A percentile compares a stretch with the other conserved stretches of the same genome.
Conservation (phyloP, 148 eudicot genomes). For the Vaccinium vitisidaea region DNA sequence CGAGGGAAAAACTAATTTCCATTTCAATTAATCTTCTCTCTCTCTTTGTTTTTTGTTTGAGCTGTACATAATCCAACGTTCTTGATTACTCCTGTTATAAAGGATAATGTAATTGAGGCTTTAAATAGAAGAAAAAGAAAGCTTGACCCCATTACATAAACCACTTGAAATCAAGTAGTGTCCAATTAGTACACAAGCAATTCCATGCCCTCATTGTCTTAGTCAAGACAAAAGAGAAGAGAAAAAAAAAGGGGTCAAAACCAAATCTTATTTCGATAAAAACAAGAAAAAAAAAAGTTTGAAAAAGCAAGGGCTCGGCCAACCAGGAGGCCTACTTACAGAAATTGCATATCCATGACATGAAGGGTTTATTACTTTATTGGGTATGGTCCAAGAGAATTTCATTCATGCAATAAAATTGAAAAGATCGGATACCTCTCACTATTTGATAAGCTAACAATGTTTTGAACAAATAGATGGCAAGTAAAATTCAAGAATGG, state of each 20-base stretch:
- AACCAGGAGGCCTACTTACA: too few relatives aligned
- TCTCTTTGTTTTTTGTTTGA: too few relatives aligned
- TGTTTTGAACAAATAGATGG: not conserved
- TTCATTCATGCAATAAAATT: not conserved
- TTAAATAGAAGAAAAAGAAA: too few relatives aligned
- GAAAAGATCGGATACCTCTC: not conserved
- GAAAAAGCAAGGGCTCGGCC: too few relatives aligned
- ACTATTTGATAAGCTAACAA: not conserved
- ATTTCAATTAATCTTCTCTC: not conserved
- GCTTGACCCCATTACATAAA: too few relatives aligned
- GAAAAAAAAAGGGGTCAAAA: not conserved
- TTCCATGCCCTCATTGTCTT: constrained; percentile 2
- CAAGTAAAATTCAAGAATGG: not conserved
- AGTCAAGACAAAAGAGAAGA: not conserved
- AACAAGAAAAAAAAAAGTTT: not conserved
- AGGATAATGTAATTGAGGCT: too few relatives aligned
- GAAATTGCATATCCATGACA: too few relatives aligned
- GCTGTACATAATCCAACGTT: too few relatives aligned
- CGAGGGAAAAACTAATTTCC: not conserved
- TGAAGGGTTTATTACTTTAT: too few relatives aligned
- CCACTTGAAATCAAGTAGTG: not conserved
- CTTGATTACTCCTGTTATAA: too few relatives aligned
- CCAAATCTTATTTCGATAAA: not conserved
- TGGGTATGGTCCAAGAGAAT: not conserved
- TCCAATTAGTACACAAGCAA: not conserved